Evolutionary conservation across 1,284 basidiomycete species (phyloP).

Genomic region (Takashimella koratensis): DNA sequence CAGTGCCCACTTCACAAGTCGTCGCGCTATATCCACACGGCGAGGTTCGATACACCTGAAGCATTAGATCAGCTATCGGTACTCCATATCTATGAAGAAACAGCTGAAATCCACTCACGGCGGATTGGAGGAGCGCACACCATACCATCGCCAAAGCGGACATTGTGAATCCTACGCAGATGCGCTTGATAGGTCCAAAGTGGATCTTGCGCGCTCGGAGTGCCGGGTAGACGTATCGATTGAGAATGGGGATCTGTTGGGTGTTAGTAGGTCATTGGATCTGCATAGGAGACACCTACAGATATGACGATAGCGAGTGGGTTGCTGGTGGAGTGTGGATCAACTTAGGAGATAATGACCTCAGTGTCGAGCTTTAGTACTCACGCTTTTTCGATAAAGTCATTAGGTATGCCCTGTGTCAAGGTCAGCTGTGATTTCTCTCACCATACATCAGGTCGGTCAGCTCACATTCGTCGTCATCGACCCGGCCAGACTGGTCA

Average conservation of each 20-base stretch:
- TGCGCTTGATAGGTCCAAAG: slow-evolving; percentile 18
- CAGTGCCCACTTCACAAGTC: slow-evolving; percentile 9
- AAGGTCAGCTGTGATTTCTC: background rate
- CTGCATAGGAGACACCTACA: slow-evolving; percentile 1
- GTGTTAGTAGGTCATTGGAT: no score
- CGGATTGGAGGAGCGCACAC: slow-evolving; percentile 21
- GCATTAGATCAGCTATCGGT: background rate
- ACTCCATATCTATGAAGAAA: background rate
- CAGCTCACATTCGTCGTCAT: slow-evolving; percentile 26
- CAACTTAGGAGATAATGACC: background rate
- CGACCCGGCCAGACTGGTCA: slow-evolving; percentile 21
- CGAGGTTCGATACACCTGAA: slow-evolving; percentile 23
- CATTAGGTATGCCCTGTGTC: slow-evolving; percentile 25
- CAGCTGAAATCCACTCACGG: slow-evolving; percentile 17
- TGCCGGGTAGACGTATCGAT: slow-evolving; percentile 14
- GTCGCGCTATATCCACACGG: slow-evolving; percentile 26
- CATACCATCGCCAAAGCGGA: slow-evolving; percentile 19
- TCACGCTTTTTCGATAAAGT: slow-evolving; percentile 26
- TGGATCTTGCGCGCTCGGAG: slow-evolving; percentile 7
- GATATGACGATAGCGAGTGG: slow-evolving; percentile 23
- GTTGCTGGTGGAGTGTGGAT: slow-evolving; percentile 22
- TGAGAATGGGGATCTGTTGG: slow-evolving; percentile 24
- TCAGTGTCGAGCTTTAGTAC: no score
- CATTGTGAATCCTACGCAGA: slow-evolving; percentile 19
- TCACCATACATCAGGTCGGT: background rate